Evolutionary conservation across 2,329 filamentous ascomycete genomes (phyloP), one percentile per base, ranked within the genome.

Genomic region (Microcera coccophila): DNA sequence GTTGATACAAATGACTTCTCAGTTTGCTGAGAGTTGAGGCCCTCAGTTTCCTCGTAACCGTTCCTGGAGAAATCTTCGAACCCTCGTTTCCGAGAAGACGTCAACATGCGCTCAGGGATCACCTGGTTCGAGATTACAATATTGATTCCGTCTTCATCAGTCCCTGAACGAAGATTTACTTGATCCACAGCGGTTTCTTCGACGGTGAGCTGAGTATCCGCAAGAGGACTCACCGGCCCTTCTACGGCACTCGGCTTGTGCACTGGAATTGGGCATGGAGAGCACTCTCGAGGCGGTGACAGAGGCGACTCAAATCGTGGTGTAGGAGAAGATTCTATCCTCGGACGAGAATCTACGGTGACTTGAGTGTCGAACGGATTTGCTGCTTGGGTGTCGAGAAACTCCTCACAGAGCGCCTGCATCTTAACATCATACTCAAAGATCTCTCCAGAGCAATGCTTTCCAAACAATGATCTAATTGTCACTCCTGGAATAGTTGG

Each of bases 401-500:
- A 15, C 15, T 33, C 31, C 7, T 33, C 31, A 14, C 9, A 14
- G 9, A 28, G 24, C 2, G 36, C 33, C 7, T 72, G 65, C 75
- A 90, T 84, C 41, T 76, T 55, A 5, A 59, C 32, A 50, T 95
- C 88, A 54, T 91, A 82, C 1, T 69, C 65, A 58, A 91, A 94
- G 0, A 49, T 49, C 0, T 69, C 60, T 0, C 69, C 74, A 1
- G 77, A 79, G 61, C 89, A 95, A 20, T 81, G 66, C 17, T 79
- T 63, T 0, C 87, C 86, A 55, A 95, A 95, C 0, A 95, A 71
- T 1, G 63, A 67, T n/a, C 69, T 51, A 50, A 95, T 85, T 5
- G 81, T 84, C 7, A 82, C 65, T 1, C 58, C 74, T 70, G 19
- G 21, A 3, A 5, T 8, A 4, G 11, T 38, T 1, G 18, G 16